A percentile compares a stretch with the other conserved stretches of the same genome.
Evolutionary conservation across 352 stramenopile species (phyloP).

Genomic region (Pythium chondricola): DNA sequence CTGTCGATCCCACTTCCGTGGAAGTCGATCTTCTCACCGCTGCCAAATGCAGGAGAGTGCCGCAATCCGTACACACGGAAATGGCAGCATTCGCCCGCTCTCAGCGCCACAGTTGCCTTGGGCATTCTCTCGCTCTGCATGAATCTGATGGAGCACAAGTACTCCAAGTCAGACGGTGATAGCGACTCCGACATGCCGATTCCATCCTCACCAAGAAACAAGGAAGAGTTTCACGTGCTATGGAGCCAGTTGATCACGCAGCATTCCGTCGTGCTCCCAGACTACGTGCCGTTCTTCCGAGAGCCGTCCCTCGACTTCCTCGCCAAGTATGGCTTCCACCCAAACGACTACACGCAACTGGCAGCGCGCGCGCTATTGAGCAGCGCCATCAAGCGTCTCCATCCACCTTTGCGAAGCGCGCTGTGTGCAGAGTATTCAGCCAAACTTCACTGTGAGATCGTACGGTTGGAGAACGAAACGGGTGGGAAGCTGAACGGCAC

Average conservation of each 20-base stretch:
- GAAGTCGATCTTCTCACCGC: constrained; percentile 21
- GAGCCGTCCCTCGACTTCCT: constrained; percentile 72
- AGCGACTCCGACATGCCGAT: constrained; percentile 2
- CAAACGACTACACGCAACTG: constrained; percentile 70
- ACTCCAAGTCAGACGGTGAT: constrained; percentile 23
- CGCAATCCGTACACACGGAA: constrained; percentile 42
- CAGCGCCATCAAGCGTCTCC: constrained; percentile 71
- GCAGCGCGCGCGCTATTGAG: constrained; percentile 62
- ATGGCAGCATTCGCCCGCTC: constrained; percentile 69
- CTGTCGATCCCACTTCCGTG: constrained; percentile 70
- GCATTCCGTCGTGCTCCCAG: constrained; percentile 71
- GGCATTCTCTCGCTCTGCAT: constrained; percentile 73
- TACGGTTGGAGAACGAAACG: constrained; percentile 60
- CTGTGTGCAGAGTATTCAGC: constrained; percentile 71
- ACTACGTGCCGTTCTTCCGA: constrained; percentile 57
- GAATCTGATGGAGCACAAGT: constrained; percentile 79
- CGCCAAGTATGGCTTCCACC: constrained; percentile 68
- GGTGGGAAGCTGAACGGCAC: constrained; percentile 33
- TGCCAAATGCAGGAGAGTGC: constrained; percentile 1
- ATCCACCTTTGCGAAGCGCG: constrained; percentile 28
- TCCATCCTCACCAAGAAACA: constrained; percentile 44
- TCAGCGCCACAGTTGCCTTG: constrained; percentile 61
- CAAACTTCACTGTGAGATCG: constrained; percentile 75
- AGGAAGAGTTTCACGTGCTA: constrained; percentile 79
- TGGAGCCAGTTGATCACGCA: constrained; percentile 86